Conservation (phyloP, 2,329 filamentous ascomycete genomes). For the Cercospora sp. region DNA sequence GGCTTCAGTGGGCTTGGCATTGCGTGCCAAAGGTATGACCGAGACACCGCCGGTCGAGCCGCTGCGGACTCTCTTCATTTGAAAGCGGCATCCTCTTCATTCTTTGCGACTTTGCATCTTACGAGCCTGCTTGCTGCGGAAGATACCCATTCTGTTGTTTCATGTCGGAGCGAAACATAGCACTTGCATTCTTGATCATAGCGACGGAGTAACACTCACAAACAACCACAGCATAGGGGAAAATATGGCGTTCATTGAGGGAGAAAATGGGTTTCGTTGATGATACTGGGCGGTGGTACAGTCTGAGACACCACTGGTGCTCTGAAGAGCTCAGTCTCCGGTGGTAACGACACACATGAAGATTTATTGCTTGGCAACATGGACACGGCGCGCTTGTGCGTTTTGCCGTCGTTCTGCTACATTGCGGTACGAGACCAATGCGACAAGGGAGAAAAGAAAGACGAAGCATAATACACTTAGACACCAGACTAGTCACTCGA, state of each 20-base stretch:
- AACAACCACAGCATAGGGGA: conserved; percentile 9
- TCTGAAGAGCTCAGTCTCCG: conserved; percentile 33
- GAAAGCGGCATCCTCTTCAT: conserved; percentile 23
- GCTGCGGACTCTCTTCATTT: conserved; percentile 43
- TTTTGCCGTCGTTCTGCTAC: conserved; percentile 3
- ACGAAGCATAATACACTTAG: conserved; percentile 20
- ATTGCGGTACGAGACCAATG: conserved; percentile 16
- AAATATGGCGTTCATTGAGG: conserved; percentile 5
- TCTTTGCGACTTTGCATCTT: conserved; percentile 14
- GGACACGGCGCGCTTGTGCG: conserved; percentile 9
- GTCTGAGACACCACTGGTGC: conserved; percentile 25
- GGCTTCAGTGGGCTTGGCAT: conserved; percentile 31
- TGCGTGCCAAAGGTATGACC: conserved; percentile 38
- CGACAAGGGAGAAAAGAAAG: conserved; percentile 12
- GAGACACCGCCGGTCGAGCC: conserved; percentile 41
- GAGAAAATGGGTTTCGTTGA: conserved; percentile 9
- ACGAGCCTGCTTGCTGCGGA: conserved; percentile 18
- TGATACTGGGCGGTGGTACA: not conserved
- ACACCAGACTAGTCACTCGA: conserved; percentile 11
- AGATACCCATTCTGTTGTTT: conserved; percentile 24
- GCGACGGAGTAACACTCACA: conserved; percentile 14
- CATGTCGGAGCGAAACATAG: conserved; percentile 22
- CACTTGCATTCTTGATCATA: conserved; percentile 21
- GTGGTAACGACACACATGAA: conserved; percentile 16
- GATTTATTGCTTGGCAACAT: conserved; percentile 3